Conservation (phyloP, 1,139 yeast genomes). For the Kluyveromyces marxianus region DNA sequence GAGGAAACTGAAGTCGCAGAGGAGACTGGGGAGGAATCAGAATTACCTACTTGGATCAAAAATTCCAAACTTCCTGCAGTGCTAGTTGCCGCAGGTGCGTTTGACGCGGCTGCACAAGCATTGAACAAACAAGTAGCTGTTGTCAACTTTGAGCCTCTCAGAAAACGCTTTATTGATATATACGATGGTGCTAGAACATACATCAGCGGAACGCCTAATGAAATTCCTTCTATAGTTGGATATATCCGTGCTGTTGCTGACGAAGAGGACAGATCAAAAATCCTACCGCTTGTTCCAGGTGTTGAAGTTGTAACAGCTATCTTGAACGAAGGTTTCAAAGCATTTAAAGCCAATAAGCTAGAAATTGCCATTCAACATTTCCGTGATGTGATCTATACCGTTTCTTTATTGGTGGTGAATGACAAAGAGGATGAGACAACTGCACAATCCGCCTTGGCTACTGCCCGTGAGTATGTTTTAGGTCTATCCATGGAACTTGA, state of each 20-base stretch:
- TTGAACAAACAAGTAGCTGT: slow-evolving; percentile 85
- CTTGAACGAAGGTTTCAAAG: slow-evolving; percentile 70
- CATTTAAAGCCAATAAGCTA: slow-evolving; percentile 76
- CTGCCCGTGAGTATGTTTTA: slow-evolving; percentile 84
- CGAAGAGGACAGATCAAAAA: slow-evolving; percentile 43
- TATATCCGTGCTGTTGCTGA: slow-evolving; percentile 64
- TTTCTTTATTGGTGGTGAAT: slow-evolving; percentile 64
- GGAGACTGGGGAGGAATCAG: slow-evolving; percentile 34
- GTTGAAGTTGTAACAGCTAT: slow-evolving; percentile 56
- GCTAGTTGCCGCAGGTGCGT: slow-evolving; percentile 92
- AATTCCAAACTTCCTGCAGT: slow-evolving; percentile 89
- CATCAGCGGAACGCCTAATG: slow-evolving; percentile 64
- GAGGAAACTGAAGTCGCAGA: slow-evolving; percentile 39
- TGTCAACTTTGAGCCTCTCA: slow-evolving; percentile 78
- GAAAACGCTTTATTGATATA: slow-evolving; percentile 72
- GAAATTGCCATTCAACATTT: slow-evolving; percentile 73
- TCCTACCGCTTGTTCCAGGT: slow-evolving; percentile 69
- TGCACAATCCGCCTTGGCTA: slow-evolving; percentile 61
- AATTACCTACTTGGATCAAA: slow-evolving; percentile 63
- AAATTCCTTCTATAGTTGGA: slow-evolving; percentile 60
- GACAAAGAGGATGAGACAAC: slow-evolving; percentile 68
- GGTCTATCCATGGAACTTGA: slow-evolving; percentile 86
- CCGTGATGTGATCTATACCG: slow-evolving; percentile 71
- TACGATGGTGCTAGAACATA: slow-evolving; percentile 73
- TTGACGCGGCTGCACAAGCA: slow-evolving; percentile 91